A percentile compares a stretch with the other conserved stretches of the same genome.
phyloP scores from a whole-genome alignment of 2,329 filamentous ascomycete species.

The Pleomassaria siparia region DNA sequence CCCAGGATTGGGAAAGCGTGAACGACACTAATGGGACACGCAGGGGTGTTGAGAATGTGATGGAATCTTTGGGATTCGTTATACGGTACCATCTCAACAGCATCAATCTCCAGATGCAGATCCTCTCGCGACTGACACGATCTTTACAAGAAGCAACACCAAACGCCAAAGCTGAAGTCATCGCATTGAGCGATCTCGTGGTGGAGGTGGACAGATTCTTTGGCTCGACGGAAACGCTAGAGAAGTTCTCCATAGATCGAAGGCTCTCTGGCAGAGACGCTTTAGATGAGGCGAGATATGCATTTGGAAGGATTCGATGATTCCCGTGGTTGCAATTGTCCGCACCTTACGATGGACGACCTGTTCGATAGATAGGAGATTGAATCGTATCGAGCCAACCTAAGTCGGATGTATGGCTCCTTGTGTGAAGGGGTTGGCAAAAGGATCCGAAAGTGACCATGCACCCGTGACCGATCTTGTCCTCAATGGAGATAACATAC shows the following conservation, averaged over 20 bases:
- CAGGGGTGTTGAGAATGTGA: conserved; percentile 16
- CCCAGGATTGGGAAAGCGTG: background rate
- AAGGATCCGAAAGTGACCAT: too few relatives aligned
- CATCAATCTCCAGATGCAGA: conserved; percentile 24
- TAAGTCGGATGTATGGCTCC: too few relatives aligned
- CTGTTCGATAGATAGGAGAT: too few relatives aligned
- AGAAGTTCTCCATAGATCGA: conserved; percentile 15
- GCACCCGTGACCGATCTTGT: too few relatives aligned
- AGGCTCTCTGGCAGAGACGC: conserved; percentile 21
- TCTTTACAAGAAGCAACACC: conserved; percentile 28
- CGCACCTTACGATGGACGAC: too few relatives aligned
- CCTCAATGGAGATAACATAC: too few relatives aligned
- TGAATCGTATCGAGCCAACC: too few relatives aligned
- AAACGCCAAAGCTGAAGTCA: conserved; percentile 20
- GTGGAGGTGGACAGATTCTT: conserved; percentile 22
- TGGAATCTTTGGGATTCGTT: conserved; percentile 19
- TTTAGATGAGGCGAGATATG: conserved; percentile 20
- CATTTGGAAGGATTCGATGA: background rate
- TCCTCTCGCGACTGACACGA: conserved; percentile 24
- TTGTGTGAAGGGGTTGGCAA: too few relatives aligned
- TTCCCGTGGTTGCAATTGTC: too few relatives aligned
- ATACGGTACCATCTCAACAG: conserved; percentile 25
- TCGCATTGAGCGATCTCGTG: conserved; percentile 17
- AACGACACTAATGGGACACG: background rate
- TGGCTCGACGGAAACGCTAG: conserved; percentile 21